phyloP scores from a whole-genome alignment of 2,329 filamentous ascomycete species.

The Trichoderma sp. region DNA sequence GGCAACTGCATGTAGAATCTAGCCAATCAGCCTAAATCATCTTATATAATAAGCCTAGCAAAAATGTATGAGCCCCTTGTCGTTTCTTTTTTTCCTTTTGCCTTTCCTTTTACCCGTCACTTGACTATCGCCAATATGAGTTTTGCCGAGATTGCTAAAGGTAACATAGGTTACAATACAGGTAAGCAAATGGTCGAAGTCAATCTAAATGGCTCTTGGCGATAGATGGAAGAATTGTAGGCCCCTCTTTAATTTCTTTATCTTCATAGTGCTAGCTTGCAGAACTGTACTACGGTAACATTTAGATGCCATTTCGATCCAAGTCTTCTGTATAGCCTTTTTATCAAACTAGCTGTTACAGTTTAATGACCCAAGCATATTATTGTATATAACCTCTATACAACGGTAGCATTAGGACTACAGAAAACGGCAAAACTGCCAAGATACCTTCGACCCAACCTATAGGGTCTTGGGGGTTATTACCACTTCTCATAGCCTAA shows the following conservation, averaged over 20 bases:
- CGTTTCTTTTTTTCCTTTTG: background rate
- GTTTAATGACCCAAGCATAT: background rate
- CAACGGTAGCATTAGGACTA: background rate
- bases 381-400: background rate
- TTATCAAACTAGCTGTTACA: background rate
- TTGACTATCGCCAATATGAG: background rate
- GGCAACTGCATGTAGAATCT: background rate
- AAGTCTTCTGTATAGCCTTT: background rate
- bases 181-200: background rate
- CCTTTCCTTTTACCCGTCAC: background rate
- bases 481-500: background rate
- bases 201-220: background rate
- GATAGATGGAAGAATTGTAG: background rate
- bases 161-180: background rate
- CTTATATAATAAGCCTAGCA: background rate
- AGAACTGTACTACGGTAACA: background rate
- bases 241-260: background rate
- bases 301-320: background rate
- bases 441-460: background rate
- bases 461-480: constrained; percentile 6
- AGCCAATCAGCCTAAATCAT: constrained; percentile 17
- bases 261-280: background rate
- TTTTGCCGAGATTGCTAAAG: constrained; percentile 14
- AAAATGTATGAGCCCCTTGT: background rate
- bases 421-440: background rate